phyloP scores from a whole-genome alignment of 805 yeast species.

The Saturnispora kantuleensis region DNA sequence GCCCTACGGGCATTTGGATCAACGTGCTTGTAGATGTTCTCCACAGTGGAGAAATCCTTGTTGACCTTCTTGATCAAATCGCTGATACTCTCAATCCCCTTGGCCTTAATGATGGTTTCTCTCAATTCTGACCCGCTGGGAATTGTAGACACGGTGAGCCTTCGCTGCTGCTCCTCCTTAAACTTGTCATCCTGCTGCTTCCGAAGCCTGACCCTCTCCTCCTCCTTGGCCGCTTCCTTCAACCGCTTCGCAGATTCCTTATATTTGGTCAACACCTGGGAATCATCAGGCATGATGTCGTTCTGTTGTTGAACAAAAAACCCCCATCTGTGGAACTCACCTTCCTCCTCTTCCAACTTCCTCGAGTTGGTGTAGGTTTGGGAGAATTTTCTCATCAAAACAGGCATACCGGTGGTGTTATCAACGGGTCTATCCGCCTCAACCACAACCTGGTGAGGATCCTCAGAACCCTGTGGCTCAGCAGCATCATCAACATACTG shows the following conservation, averaged over 20 bases:
- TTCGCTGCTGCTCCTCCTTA: conserved; percentile 7
- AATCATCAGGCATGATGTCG: conserved; percentile 22
- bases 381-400: conserved; percentile 52
- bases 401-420: conserved; percentile 62
- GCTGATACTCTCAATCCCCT: conserved; percentile 60
- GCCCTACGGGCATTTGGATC: conserved; percentile 6
- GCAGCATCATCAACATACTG: conserved; percentile 8
- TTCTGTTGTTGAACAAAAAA: conserved; percentile 60
- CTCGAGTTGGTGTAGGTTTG: conserved; percentile 61
- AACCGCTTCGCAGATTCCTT: conserved; percentile 3
- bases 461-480: conserved; percentile 7
- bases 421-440: conserved; percentile 58
- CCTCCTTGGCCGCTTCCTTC: conserved; percentile 3
- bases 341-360: conserved; percentile 83
- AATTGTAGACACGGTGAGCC: conserved; percentile 26
- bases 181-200: conserved; percentile 7
- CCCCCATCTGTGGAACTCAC: conserved; percentile 84
- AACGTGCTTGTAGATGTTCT: conserved; percentile 18
- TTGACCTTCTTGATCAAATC: conserved; percentile 60
- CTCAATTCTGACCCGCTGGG: conserved; percentile 48
- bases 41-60: conserved; percentile 31
- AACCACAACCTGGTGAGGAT: conserved; percentile 65
- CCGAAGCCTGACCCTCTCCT: conserved; percentile 7
- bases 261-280: conserved; percentile 6
- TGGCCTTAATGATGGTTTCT: conserved; percentile 60